Base-by-base conservation (phyloP, 1,284 basidiomycete species). In the Heterobasidion parviporum region DNA sequence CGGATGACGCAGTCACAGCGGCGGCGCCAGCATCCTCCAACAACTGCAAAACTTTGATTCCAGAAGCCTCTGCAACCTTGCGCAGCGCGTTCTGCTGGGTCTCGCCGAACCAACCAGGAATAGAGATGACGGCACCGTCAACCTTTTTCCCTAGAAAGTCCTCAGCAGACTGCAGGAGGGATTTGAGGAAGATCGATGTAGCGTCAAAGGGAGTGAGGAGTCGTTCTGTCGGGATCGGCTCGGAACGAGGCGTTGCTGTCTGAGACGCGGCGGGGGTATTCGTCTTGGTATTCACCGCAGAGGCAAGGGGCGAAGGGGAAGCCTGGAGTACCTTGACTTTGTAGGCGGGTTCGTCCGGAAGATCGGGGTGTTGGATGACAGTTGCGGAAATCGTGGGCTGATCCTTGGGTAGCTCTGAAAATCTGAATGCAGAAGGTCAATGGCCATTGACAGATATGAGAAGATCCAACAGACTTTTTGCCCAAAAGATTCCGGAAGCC, bases 401-500 rank as follows among this genome's bases (percentile, higher is more conserved):
- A 58, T 80, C 78, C 62, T 80, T 78, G n/a, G 81, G 72, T 56
- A 92, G 78, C 62, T 91, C 85, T 38, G 86, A 86, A 70, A 89
- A 92, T 65, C 87, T 90, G 59, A 51, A 8, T 48, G 32, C 32
- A 20, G 38, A 47, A 15, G 7, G 44, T 54, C 15, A 48, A 52
- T 46, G 6, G 35, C 53, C 8, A 50, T 52, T 18, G 9, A 26
- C 10, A 48, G 18, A 14, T 10, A 4, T 6, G 4, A 3, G 7
- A 48, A 26, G 10, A 10, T 4, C 46, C 10, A 32, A 33, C 35
- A 26, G 4, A 93, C 88, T 85, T 93, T 78, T 93, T 93, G 54
- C 97, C 96, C 44, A 99, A 79, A 9, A 98, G 77, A 71, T 98
- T 94, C 52, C 95, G 81, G 79, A 99, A 99, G 9, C 89, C 89